Evolutionary conservation across 2,329 filamentous ascomycete species (phyloP), one percentile per base, ranked within the genome.

Genomic region (Cercospora janseana): DNA sequence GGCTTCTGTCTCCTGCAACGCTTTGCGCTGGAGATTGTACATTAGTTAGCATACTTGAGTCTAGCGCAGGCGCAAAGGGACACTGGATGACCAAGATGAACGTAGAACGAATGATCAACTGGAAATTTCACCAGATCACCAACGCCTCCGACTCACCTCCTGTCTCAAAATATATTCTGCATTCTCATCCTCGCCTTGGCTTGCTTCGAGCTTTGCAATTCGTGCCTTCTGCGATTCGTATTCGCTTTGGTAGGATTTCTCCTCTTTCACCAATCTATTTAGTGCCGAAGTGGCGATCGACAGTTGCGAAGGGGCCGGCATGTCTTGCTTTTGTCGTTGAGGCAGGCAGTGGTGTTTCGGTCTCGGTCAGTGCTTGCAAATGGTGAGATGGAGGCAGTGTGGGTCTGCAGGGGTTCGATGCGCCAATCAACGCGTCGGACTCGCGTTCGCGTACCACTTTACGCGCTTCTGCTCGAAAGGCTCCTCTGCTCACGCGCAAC

Each of bases 221-320:
- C 86, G 81, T 54, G 79, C 78, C 61, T 87, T 78, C 68, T 97
- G 91, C 58, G 85, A 77, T 57, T 79, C 75, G 15, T 91, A 79
- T 70, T 98, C 93, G 66, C 86, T 86, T 76, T 91, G 86, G 74
- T 98, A 97, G 63, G 85, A 92, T 29, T 80, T 76, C 70, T 96
- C 88, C 71, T 98, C 93, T 71, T 95, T 96, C 59, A 95, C 81
- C 40, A 97, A 81, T 52, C 93, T 88, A 62, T 80, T 77, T 60
- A 97, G 82, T 15, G 88, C 83, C 55, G 85, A 81, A 18, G 88
- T 93, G 35, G 86, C 83, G 66, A 96, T 93, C 63, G 81, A 72
- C 68, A 96, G 82, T 60, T 84, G 79, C 1, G 85, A 83, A 35
- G 87, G 87, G 24, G 88, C 79, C 3, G 88, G 79, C 90, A 95